These are phyloP conservation scores for Globisporangium emineosum DNA, from an alignment of 352 stramenopile species.

Conservation along the genomic window DNA sequence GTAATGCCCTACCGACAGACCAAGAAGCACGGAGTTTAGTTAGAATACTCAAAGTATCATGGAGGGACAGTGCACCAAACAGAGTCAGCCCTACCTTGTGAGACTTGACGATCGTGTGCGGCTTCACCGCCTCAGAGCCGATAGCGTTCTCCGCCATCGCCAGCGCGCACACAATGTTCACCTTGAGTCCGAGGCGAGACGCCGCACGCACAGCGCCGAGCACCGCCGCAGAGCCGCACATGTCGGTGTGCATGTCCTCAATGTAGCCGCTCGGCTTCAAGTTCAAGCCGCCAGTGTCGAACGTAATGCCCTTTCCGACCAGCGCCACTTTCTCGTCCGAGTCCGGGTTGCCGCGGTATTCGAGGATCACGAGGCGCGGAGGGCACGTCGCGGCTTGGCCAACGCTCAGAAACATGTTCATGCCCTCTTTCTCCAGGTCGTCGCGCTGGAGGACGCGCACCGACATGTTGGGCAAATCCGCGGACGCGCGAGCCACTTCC, in stretches of 20 bases:
- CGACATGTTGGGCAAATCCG: slow-evolving; percentile 76
- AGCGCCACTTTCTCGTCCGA: slow-evolving; percentile 72
- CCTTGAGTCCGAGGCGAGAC: slow-evolving; percentile 62
- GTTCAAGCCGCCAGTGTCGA: slow-evolving; percentile 95
- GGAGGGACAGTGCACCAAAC: neutral
- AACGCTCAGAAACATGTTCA: slow-evolving; percentile 86
- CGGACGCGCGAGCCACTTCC: slow-evolving; percentile 54
- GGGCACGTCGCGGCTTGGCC: slow-evolving; percentile 67
- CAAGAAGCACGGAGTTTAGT: neutral
- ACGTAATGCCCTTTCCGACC: slow-evolving; percentile 94
- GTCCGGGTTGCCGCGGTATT: slow-evolving; percentile 72
- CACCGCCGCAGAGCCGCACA: slow-evolving; percentile 88
- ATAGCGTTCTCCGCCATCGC: slow-evolving; percentile 84
- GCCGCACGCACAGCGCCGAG: slow-evolving; percentile 76
- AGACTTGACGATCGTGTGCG: slow-evolving; percentile 86
- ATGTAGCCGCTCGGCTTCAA: slow-evolving; percentile 91
- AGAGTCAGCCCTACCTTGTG: slow-evolving; percentile 54
- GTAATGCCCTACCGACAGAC: slow-evolving; percentile 48
- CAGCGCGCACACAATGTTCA: slow-evolving; percentile 79
- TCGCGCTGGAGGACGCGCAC: slow-evolving; percentile 75
- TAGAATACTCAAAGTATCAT: neutral
- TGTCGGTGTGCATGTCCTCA: slow-evolving; percentile 92
- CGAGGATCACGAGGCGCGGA: slow-evolving; percentile 81
- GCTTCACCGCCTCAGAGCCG: slow-evolving; percentile 84
- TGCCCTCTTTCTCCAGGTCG: slow-evolving; percentile 70